Evolutionary conservation across 2,329 filamentous ascomycete genomes (phyloP).

Genomic region (Fusarium guadeloupense): DNA sequence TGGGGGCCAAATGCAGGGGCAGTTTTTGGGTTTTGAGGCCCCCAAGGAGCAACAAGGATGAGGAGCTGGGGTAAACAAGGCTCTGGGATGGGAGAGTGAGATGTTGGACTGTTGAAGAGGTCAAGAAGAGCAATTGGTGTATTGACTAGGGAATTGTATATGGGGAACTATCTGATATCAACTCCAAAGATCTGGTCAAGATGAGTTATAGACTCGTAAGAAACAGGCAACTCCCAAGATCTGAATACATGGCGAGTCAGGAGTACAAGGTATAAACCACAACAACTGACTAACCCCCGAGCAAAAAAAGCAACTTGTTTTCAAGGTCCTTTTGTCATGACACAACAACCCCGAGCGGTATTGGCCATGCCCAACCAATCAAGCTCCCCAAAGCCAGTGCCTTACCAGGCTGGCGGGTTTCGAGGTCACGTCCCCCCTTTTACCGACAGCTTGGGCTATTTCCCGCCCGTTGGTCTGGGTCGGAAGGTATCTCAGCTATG

Average conservation of each 20-base stretch:
- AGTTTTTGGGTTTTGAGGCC: constrained; percentile 10
- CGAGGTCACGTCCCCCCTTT: constrained; percentile 9
- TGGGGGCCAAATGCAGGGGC: neutral
- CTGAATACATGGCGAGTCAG: neutral
- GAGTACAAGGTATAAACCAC: neutral
- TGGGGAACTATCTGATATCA: too few relatives aligned
- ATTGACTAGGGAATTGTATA: too few relatives aligned
- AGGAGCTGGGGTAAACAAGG: neutral
- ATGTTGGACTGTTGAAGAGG: neutral
- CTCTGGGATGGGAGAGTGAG: neutral
- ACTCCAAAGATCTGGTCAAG: too few relatives aligned
- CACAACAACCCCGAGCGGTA: constrained; percentile 1
- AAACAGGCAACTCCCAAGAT: neutral
- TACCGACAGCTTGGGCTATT: constrained; percentile 21
- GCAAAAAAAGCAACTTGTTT: constrained; percentile 3
- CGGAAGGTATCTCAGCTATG: neutral
- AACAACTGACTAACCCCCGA: neutral
- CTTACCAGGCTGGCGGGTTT: constrained; percentile 21
- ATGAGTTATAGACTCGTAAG: neutral
- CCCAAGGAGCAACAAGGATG: constrained; percentile 18
- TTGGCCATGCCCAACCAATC: constrained; percentile 1
- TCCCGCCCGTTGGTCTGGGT: constrained; percentile 9
- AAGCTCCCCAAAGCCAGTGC: neutral
- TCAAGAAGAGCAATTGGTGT: too few relatives aligned
- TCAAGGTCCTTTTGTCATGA: constrained; percentile 24